These are phyloP conservation scores for Trypanosoma scelopori DNA, from an alignment of 208 protist genomes.

Conservation along the genomic window DNA sequence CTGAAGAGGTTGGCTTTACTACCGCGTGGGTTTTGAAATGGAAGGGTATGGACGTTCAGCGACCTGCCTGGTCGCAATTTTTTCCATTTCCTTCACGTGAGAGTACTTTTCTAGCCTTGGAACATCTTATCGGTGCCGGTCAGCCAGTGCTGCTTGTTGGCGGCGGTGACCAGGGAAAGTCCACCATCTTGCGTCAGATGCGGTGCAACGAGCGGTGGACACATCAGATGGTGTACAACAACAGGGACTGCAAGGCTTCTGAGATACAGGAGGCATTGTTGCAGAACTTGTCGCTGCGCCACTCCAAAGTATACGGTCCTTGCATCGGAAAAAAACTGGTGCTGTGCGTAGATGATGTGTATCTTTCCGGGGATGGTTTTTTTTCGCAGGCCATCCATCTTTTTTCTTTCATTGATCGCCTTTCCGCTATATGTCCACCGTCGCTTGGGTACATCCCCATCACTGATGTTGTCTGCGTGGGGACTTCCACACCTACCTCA, in stretches of 20 bases:
- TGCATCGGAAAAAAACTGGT: slow-evolving; percentile 65
- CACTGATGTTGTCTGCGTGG: slow-evolving; percentile 67
- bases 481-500: slow-evolving; percentile 11
- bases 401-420: slow-evolving; percentile 69
- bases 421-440: slow-evolving; percentile 55
- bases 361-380: slow-evolving; percentile 38
- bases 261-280: slow-evolving; percentile 63
- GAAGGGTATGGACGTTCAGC: slow-evolving; percentile 20
- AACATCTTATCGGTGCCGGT: slow-evolving; percentile 76
- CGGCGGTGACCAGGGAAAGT: slow-evolving; percentile 53
- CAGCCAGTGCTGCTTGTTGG: slow-evolving; percentile 74
- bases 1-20: slow-evolving; percentile 28
- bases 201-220: slow-evolving; percentile 58
- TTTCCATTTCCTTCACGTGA: slow-evolving; percentile 61
- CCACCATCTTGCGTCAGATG: slow-evolving; percentile 65
- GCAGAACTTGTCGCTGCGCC: slow-evolving; percentile 40
- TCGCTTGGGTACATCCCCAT: slow-evolving; percentile 54
- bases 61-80: slow-evolving; percentile 57
- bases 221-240: slow-evolving; percentile 50
- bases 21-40: slow-evolving; percentile 1
- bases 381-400: slow-evolving; percentile 45
- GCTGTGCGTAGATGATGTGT: slow-evolving; percentile 86
- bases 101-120: slow-evolving; percentile 47
- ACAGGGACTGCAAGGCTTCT: slow-evolving; percentile 38
- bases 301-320: slow-evolving; percentile 55